Base-by-base conservation (phyloP, 2,329 filamentous ascomycete genomes). In the Alternaria dauci region DNA sequence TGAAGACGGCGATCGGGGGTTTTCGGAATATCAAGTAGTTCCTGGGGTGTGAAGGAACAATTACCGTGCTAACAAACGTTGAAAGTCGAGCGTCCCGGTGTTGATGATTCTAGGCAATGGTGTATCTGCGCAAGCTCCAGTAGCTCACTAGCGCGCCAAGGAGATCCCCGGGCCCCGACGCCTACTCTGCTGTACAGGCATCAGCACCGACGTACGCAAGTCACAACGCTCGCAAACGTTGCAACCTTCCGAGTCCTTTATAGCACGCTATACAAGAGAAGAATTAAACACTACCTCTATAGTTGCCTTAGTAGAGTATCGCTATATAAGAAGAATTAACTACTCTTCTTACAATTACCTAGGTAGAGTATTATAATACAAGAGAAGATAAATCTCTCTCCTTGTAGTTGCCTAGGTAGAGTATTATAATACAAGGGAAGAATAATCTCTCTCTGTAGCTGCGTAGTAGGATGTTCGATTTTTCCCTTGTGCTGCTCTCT, bases 41-140 rank as follows among this genome's bases (percentile, higher is more conserved):
- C 14, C 26, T 18, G 20, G 47, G 28, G 6, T 39, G 32, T 7
- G 8, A 16, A 36, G 48, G 32, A 34, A 3, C 47, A 26, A 36
- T 36, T 57, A 20, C 34, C 14, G 43, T 26, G 52, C 12, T 41
- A 3, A 25, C 32, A 30, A 46, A 28, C 30, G 36, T 59, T 55
- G 52, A 20, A 57, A 59, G 47, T 42, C 32, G 56, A 34, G 23
- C 41, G 44, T 61, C 43, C 36, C 28, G 55, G 44, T 62, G 67
- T 62, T 71, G 74, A 68, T 66, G 68, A 59, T 63, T 61, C 55
- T 55, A 76, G 75, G 73, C 72, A 75, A 66, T 67, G 67, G 66
- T 60, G 68, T 59, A 63, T 69, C 69, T 73, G 67, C 72, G 74
- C 72, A 69, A 73, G 70, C 63, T 66, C 58, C 61, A 53, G 34